Evolutionary conservation across 2,329 filamentous ascomycete species (phyloP).

Genomic region (Teratosphaeria nubilosa): DNA sequence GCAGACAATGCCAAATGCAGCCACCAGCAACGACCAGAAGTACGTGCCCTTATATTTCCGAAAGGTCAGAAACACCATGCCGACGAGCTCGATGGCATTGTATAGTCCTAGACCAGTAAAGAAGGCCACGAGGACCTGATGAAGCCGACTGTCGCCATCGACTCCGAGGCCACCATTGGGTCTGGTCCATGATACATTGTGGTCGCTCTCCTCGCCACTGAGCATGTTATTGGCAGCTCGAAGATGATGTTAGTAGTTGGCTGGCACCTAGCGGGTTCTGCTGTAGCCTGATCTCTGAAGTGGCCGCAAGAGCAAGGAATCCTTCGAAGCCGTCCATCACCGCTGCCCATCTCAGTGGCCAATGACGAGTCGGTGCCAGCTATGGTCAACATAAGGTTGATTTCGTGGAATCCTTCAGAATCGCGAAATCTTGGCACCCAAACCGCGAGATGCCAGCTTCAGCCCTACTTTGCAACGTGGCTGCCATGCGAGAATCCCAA

Average conservation of each 20-base stretch:
- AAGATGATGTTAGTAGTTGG: not conserved
- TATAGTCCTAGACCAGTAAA: constrained; percentile 7
- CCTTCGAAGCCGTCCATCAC: not conserved
- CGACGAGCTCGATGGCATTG: constrained; percentile 35
- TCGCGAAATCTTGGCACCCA: not conserved
- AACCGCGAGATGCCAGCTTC: too few relatives aligned
- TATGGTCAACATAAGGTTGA: not conserved
- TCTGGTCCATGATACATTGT: not conserved
- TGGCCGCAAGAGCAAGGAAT: not conserved
- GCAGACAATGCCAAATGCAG: constrained; percentile 31
- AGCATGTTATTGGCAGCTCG: not conserved
- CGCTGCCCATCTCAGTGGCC: not conserved
- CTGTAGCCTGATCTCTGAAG: too few relatives aligned
- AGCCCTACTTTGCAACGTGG: not conserved
- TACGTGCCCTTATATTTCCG: constrained; percentile 37
- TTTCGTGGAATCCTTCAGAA: not conserved
- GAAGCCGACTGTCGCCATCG: not conserved
- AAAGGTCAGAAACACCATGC: constrained; percentile 34
- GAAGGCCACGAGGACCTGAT: not conserved
- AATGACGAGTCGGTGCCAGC: not conserved
- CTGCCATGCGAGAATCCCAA: not conserved
- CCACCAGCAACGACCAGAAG: constrained; percentile 38
- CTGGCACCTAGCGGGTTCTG: too few relatives aligned
- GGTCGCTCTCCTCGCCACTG: not conserved
- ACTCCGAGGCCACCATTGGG: not conserved